Conservation (phyloP, 306 rosid species). For the Castanea mollissima region DNA sequence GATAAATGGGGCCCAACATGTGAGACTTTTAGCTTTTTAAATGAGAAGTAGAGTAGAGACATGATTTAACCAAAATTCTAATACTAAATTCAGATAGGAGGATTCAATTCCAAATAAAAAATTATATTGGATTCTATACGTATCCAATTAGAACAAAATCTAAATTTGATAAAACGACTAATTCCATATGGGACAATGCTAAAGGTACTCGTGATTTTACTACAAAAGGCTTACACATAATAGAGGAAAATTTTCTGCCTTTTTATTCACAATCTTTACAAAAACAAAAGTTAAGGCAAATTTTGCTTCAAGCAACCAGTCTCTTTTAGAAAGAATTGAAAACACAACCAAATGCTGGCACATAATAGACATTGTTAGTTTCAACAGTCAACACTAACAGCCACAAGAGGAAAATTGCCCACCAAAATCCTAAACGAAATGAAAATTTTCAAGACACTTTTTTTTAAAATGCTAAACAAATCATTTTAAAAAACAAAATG, state of each 20-base stretch:
- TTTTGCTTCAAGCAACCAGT: background rate
- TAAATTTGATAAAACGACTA: background rate
- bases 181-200: background rate
- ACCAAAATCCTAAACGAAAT: background rate
- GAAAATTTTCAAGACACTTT: background rate
- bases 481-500: background rate
- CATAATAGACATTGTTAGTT: background rate
- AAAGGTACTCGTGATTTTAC: no score
- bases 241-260: background rate
- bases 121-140: background rate
- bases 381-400: background rate
- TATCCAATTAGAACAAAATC: background rate
- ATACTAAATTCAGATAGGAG: constrained; percentile 7
- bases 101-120: background rate
- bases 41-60: no score
- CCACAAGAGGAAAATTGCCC: background rate
- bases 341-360: background rate
- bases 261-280: background rate
- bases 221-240: no score
- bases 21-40: no score
- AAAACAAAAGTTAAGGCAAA: background rate
- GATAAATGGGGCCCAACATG: no score
- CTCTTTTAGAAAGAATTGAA: no score
- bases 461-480: no score
- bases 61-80: background rate